Evolutionary conservation across 2,329 filamentous ascomycete genomes (phyloP), one percentile per base, ranked within the genome.

Genomic region (Pseudocercospora cruenta): DNA sequence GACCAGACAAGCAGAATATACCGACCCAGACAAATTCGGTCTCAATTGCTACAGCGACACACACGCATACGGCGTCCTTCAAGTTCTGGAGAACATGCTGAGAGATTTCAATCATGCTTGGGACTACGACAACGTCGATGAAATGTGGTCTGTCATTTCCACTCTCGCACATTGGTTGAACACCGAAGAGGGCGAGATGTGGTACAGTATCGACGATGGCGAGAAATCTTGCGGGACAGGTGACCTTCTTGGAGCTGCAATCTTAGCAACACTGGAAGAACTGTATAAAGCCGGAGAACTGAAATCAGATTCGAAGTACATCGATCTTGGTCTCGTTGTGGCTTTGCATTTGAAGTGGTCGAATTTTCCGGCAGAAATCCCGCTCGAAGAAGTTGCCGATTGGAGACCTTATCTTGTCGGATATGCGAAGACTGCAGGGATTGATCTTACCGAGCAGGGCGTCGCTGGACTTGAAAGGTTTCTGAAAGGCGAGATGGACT

Each of bases 11-110:
- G 60, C 58, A 1, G 22, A 45, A 9, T 68, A 65, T 21, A 54
- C 65, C 10, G 60, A 75, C 54, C 74, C 73, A 5, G 76, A 78
- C 33, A 63, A 64, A 4, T 76, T 76, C 55, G 70, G 67, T 53
- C 74, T 78, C 74, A 67, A 75, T 57, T 72, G 77, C 45, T 72
- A 70, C 65, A 76, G 74, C 31, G 72, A 76, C 65, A 77, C 73
- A 60, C 61, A 70, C n/a, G 73, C 72, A 5, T 73, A 75, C 45
- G 76, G 75, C 1, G 57, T 76, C 47, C 67, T 72, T 33, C 73
- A 77, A 61, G 55, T 76, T n/a, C 60, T 77, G 16, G 75, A 78
- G 64, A 76, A 76, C 31, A 64, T 70, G 63, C 64, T 71, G 55
- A 57, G 57, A 19, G 63, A 58, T 9, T 64, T 67, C 65, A 58